Conservation (phyloP, 129 eudicot species). For the Tagetes erecta region DNA sequence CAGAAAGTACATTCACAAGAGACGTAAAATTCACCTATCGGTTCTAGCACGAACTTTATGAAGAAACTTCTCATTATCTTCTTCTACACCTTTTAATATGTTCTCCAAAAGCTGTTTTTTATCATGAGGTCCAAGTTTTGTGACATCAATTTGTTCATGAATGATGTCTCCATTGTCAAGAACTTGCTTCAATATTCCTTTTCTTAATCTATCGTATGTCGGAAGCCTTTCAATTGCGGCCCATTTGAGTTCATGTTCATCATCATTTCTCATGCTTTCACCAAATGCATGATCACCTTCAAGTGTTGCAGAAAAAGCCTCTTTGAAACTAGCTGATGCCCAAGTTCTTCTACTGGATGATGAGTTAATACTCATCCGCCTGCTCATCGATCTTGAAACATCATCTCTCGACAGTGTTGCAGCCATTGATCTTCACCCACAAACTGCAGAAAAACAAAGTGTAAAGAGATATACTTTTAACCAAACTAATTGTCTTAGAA, state of each 20-base stretch:
- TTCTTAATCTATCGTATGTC: constrained; percentile 58
- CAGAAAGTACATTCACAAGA: too few species aligned
- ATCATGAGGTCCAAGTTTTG: constrained; percentile 44
- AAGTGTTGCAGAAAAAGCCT: constrained; percentile 45
- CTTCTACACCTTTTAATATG: constrained; percentile 52
- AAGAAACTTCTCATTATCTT: constrained; percentile 75
- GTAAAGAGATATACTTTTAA: not conserved
- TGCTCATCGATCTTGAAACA: constrained; percentile 51
- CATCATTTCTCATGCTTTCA: constrained; percentile 43
- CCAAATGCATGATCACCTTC: not conserved
- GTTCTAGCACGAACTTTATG: constrained; percentile 56
- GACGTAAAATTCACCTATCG: constrained; percentile 46
- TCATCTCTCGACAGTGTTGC: constrained; percentile 45
- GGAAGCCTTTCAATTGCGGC: constrained; percentile 91
- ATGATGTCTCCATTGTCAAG: constrained; percentile 43
- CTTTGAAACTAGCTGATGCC: constrained; percentile 61
- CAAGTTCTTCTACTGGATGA: constrained; percentile 46
- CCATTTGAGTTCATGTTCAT: constrained; percentile 65
- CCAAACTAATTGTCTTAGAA: not conserved
- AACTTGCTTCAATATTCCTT: constrained; percentile 57
- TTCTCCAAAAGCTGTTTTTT: constrained; percentile 55
- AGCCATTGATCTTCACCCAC: constrained; percentile 35
- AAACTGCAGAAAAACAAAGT: not conserved
- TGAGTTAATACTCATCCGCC: constrained; percentile 37
- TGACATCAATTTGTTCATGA: constrained; percentile 27